Base-by-base conservation (phyloP, 2,329 filamentous ascomycete genomes). In the Fusarium sp. region DNA sequence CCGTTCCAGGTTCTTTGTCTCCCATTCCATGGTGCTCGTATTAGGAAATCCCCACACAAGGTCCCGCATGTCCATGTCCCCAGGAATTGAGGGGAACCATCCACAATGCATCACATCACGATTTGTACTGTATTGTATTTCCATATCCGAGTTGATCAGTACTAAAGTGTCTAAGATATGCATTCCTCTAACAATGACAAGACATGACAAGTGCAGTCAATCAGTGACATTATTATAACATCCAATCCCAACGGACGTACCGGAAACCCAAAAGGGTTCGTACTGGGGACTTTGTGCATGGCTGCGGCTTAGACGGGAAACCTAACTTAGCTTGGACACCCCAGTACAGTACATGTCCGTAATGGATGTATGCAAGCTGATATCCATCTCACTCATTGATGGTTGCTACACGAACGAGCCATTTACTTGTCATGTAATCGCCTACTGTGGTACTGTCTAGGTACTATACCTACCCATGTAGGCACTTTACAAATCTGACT, bases 41-140 rank as follows among this genome's bases (percentile, higher is more conserved):
- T 75, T 73, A 55, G 59, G 45, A 59, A 60, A 69, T 70, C 71
- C 55, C 51, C 49, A 43, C 46, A 56, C 22, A 25, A 47, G 53
- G 29, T 27, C 34, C 20, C n/a, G 25, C 9, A 25, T 27, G 24
- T 53, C 24, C 18, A 38, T 38, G 25, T 24, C 50, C 24, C 25
- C 24, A n/a, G 24, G 50, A 38, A 52, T 51, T 54, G 62, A 66
- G 60, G 60, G 60, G 46, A 58, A 51, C 25, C 24, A 43, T 49
- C 52, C 32, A 40, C 14, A 27, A 22, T 20, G 7, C n/a, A 52
- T n/a, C 34, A 12, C 34, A 38, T 53, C 32, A 34, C 49, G 34
- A 43, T 53, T 38, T 53, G 43, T 20, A 29, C 34, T 38, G 34
- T n/a, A n/a, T 7, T 30, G 14, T 51, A 20, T 51, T 27, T 53